Percentiles rank a stretch among this genome's conserved stretches.
These are phyloP conservation scores for Leccinum boreale DNA, from an alignment of 768 basidiomycete species.

Conservation along the genomic window DNA sequence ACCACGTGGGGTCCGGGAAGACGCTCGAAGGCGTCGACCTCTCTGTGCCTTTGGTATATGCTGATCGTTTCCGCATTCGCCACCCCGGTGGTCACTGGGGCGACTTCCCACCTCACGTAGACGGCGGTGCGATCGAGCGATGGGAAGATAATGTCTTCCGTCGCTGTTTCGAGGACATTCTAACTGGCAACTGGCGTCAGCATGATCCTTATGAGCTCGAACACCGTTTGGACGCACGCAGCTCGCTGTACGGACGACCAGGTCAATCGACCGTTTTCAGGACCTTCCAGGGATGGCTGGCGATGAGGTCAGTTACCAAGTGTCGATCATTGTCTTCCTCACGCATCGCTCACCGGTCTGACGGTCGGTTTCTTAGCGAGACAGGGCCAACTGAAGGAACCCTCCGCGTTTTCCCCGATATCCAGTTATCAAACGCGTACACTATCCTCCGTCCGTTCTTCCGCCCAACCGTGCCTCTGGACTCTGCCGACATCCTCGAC, in stretches of 20 bases:
- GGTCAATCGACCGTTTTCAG: conserved; percentile 53
- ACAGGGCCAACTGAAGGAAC: conserved; percentile 71
- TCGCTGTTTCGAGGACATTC: conserved; percentile 57
- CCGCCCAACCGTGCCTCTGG: conserved; percentile 40
- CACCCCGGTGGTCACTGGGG: conserved; percentile 60
- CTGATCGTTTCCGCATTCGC: conserved; percentile 72
- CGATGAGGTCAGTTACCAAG: conserved; percentile 49
- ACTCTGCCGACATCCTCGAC: conserved; percentile 42
- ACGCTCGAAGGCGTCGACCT: conserved; percentile 55
- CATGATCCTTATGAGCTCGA: conserved; percentile 68
- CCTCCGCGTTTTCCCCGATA: conserved; percentile 63
- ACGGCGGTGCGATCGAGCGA: conserved; percentile 67
- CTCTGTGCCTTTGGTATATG: conserved; percentile 61
- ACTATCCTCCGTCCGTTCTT: conserved; percentile 78
- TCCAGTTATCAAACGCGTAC: conserved; percentile 67
- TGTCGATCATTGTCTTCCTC: not conserved
- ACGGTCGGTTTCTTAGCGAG: conserved; percentile 36
- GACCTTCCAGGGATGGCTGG: conserved; percentile 78
- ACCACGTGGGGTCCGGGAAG: conserved; percentile 40
- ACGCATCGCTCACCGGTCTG: not conserved
- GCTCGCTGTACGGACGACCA: conserved; percentile 58
- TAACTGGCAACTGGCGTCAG: conserved; percentile 56
- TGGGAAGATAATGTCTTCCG: conserved; percentile 65
- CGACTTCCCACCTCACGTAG: conserved; percentile 51
- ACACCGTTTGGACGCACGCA: conserved; percentile 56